Base-by-base conservation (phyloP, 345 rosid species). In the Salix viminalis region DNA sequence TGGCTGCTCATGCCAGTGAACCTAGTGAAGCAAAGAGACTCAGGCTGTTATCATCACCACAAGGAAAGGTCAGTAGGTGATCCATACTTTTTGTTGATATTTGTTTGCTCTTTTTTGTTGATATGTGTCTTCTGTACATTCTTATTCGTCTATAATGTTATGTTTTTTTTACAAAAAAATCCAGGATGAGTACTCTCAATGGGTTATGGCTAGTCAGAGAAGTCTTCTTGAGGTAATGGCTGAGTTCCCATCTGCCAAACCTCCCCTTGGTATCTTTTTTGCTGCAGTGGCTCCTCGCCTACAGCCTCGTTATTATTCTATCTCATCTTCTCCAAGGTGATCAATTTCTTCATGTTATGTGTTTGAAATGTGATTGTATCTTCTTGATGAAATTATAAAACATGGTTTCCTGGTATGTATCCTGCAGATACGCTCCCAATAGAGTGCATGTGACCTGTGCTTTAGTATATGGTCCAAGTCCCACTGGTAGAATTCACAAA, bases 1-100 rank as follows among this genome's bases (percentile, higher is more conserved):
- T 94, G 88, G 93, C 96, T 70, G 97, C 97, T 74, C 93, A 90
- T 88, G 97, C 97, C 68, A 85, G 89, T 76, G 97, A 94, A 81
- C 93, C 93, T 64, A 84, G 83, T 76, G 97, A 94, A 85, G 93
- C 90, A 37, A 88, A 90, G 67, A 81, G 79, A 62, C 84, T 81
- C n/a, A 73, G 56, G 30, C 77, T 77, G 32, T 54, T 81, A 64
- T 58, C 84, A 48, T 81, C 84, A 21, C 80, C 78, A 13, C 75
- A 76, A 46, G 80, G 84, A 18, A 77, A 81, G 84, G 84, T 81
- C 34, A 26, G 30, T 52, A 7, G n/a, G 50, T 46, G 21, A 11
- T 72, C 67, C 65, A 41, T 44, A 12, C 65, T 75, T 44, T 28
- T 30, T 48, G 37, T 65, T 72, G 39, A 36, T 54, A 6, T 23